phyloP scores from a whole-genome alignment of 345 rosid genomes.

The Balakata baccata region DNA sequence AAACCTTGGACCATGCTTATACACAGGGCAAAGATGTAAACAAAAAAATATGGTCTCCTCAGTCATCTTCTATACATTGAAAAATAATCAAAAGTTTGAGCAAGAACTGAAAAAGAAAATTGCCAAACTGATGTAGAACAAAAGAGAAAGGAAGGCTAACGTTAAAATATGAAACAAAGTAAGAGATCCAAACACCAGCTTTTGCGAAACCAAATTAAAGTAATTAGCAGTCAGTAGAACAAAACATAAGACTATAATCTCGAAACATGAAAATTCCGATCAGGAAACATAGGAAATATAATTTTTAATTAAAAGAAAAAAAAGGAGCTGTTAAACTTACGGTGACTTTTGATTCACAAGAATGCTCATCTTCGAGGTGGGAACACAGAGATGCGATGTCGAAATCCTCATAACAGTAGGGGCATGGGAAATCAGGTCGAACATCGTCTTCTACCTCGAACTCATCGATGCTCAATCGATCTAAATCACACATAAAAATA shows the following conservation, averaged over 20 bases:
- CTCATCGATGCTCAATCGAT: conserved; percentile 55
- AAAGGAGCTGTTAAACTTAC: conserved; percentile 23
- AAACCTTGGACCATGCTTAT: background rate
- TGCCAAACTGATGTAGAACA: no score
- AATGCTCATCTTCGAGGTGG: conserved; percentile 63
- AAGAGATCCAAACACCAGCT: background rate
- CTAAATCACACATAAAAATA: conserved; percentile 15
- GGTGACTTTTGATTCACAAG: conserved; percentile 48
- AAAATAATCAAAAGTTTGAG: background rate
- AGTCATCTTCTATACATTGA: background rate
- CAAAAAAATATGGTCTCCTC: background rate
- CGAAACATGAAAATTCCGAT: no score
- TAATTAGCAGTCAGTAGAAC: background rate
- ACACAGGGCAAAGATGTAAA: background rate
- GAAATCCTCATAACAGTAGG: conserved; percentile 59
- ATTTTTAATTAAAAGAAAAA: background rate
- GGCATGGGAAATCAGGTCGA: conserved; percentile 54
- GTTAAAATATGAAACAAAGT: background rate
- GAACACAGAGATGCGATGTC: conserved; percentile 54
- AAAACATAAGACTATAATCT: background rate
- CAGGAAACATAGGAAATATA: background rate
- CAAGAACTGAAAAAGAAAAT: no score
- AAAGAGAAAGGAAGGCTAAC: no score
- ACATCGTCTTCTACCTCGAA: conserved; percentile 56
- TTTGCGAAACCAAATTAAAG: no score